Percentiles rank a stretch among this genome's conserved stretches.
These are phyloP conservation scores for Mariannaea elegans DNA, from an alignment of 2,329 filamentous ascomycete genomes.

Conservation along the genomic window DNA sequence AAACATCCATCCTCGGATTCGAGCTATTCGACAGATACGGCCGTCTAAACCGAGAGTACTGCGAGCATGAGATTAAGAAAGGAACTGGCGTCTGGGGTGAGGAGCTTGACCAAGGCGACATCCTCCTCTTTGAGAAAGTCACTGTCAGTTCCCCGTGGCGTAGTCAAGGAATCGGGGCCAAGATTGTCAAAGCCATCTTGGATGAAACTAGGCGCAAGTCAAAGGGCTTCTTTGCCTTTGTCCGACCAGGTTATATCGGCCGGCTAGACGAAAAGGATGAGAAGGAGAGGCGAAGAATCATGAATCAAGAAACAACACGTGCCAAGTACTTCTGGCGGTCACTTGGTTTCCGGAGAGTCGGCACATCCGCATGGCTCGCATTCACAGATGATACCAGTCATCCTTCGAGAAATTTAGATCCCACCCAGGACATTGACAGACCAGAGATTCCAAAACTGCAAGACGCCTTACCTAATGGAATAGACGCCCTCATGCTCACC, in stretches of 20 bases:
- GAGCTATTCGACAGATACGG: slow-evolving; percentile 18
- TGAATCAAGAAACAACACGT: background rate
- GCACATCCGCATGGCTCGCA: slow-evolving; percentile 5
- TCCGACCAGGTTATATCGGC: no score
- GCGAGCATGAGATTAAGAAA: background rate
- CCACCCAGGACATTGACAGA: background rate
- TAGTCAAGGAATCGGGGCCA: background rate
- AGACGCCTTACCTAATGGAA: background rate
- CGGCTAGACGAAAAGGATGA: no score
- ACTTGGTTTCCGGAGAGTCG: slow-evolving; percentile 10
- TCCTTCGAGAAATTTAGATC: background rate
- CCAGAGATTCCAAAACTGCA: background rate
- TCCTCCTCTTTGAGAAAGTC: slow-evolving; percentile 6
- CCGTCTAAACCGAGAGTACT: background rate
- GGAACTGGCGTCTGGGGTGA: slow-evolving; percentile 13
- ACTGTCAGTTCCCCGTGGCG: no score
- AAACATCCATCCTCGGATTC: background rate
- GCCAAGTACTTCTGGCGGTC: background rate
- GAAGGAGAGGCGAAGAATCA: no score
- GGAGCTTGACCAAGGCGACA: slow-evolving; percentile 6
- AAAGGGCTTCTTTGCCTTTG: background rate
- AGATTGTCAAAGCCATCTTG: background rate
- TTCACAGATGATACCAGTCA: background rate
- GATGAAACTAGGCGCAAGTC: background rate
- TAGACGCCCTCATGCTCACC: background rate